phyloP scores from a whole-genome alignment of 2,329 filamentous ascomycete species.

The Fusarium cicatricum region DNA sequence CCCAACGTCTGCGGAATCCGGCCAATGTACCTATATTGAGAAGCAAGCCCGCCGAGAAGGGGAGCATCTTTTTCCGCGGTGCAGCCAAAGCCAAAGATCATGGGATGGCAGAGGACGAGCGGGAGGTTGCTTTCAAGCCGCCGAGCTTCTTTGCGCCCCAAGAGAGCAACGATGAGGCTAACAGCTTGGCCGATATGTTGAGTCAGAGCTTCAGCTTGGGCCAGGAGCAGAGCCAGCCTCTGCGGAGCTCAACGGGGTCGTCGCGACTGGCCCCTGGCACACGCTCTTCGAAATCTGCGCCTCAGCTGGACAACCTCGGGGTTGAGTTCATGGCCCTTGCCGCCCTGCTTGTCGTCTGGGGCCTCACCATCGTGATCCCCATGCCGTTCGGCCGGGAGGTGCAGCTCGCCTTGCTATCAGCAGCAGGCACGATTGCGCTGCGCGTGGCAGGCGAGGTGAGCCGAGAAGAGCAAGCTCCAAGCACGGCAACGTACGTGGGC shows the following conservation, averaged over 20 bases:
- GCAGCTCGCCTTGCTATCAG: slow-evolving; percentile 40
- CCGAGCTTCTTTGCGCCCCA: slow-evolving; percentile 67
- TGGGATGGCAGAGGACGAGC: slow-evolving; percentile 17
- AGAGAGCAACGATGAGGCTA: slow-evolving; percentile 52
- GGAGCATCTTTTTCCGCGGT: slow-evolving; percentile 61
- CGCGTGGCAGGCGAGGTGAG: slow-evolving; percentile 42
- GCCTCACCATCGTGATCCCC: slow-evolving; percentile 26
- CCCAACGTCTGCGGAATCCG: slow-evolving; percentile 68
- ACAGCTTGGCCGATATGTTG: slow-evolving; percentile 55
- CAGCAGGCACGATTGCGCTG: slow-evolving; percentile 44
- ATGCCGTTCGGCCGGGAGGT: slow-evolving; percentile 42
- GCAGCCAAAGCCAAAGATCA: slow-evolving; percentile 26
- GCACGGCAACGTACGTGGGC: slow-evolving; percentile 32
- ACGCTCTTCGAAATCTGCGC: neutral
- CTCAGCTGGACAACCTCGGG: slow-evolving; percentile 9
- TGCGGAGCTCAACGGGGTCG: neutral
- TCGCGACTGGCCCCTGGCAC: neutral
- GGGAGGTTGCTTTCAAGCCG: slow-evolving; percentile 60
- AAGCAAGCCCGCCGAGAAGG: slow-evolving; percentile 54
- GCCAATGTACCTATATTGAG: slow-evolving; percentile 63
- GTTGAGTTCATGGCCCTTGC: slow-evolving; percentile 37
- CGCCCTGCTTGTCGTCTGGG: slow-evolving; percentile 40
- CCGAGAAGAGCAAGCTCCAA: slow-evolving; percentile 22
- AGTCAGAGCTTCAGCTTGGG: slow-evolving; percentile 54
- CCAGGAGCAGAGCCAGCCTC: slow-evolving; percentile 36